Evolutionary conservation across 768 basidiomycete species (phyloP).

Genomic region (Russula sp.): DNA sequence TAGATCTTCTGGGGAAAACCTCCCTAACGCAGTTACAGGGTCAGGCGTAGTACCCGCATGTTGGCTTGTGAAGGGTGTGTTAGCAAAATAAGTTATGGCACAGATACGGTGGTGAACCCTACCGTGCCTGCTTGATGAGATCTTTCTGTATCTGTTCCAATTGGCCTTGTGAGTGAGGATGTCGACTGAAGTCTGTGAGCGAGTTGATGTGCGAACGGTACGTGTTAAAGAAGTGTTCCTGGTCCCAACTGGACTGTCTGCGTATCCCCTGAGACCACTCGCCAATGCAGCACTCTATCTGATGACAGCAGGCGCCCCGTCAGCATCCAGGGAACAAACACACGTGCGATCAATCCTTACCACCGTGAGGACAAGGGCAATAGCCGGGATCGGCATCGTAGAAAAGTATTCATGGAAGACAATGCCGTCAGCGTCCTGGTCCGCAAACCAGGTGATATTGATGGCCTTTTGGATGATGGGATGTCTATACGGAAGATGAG

Average conservation of each 20-base stretch:
- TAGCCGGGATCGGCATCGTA: not conserved
- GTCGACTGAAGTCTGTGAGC: not conserved
- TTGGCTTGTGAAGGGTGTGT: not conserved
- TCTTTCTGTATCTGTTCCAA: not conserved
- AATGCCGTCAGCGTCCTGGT: not conserved
- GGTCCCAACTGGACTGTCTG: not conserved
- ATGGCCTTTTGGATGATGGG: slow-evolving; percentile 9
- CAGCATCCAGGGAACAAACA: not conserved
- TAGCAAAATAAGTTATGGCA: not conserved
- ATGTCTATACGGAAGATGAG: slow-evolving; percentile 3
- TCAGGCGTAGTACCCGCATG: not conserved
- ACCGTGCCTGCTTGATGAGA: slow-evolving; percentile 11
- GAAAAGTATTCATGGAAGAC: not conserved
- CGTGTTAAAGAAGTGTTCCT: not conserved
- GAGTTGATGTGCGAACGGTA: slow-evolving; percentile 1
- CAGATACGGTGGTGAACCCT: not conserved
- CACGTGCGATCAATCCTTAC: not conserved
- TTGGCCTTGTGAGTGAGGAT: not conserved
- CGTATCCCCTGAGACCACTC: slow-evolving; percentile 9
- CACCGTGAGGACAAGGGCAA: slow-evolving; percentile 9
- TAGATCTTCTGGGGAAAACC: not conserved
- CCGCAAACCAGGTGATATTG: slow-evolving; percentile 13
- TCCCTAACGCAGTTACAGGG: not conserved
- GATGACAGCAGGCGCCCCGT: not conserved
- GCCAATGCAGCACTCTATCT: slow-evolving; percentile 15